These are phyloP conservation scores for Oxytropis ochrocephala DNA, from an alignment of 306 rosid genomes.

Conservation along the genomic window DNA sequence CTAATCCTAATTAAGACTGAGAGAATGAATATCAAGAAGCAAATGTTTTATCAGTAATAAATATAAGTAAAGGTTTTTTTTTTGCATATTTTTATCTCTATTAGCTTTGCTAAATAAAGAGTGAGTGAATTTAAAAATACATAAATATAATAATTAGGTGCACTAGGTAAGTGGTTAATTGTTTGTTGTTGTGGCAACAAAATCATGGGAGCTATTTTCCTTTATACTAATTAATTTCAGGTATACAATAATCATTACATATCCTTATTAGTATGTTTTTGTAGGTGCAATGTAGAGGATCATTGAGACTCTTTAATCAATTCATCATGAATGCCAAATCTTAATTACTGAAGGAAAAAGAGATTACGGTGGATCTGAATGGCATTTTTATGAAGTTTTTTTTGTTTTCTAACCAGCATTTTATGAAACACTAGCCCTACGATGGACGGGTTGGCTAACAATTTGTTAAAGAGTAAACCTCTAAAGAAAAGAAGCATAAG, in stretches of 20 bases:
- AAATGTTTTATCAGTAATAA: too few relatives aligned
- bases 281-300: not conserved
- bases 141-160: not conserved
- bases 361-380: not conserved
- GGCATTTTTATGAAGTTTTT: too few relatives aligned
- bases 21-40: too few relatives aligned
- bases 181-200: conserved; percentile 31
- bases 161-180: conserved; percentile 5
- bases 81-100: too few relatives aligned
- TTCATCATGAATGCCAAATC: not conserved
- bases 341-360: not conserved
- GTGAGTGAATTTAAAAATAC: too few relatives aligned
- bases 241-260: conserved; percentile 13
- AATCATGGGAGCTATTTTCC: conserved; percentile 16
- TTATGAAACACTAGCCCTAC: not conserved
- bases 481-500: too few relatives aligned
- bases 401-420: too few relatives aligned
- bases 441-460: too few relatives aligned
- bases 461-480: too few relatives aligned
- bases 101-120: too few relatives aligned
- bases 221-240: not conserved
- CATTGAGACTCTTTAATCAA: not conserved
- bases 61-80: too few relatives aligned
- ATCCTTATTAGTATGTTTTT: not conserved
- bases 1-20: too few relatives aligned